Conservation (phyloP, 176 grass and related monocot species). For the Miscanthus lutarioriparius region DNA sequence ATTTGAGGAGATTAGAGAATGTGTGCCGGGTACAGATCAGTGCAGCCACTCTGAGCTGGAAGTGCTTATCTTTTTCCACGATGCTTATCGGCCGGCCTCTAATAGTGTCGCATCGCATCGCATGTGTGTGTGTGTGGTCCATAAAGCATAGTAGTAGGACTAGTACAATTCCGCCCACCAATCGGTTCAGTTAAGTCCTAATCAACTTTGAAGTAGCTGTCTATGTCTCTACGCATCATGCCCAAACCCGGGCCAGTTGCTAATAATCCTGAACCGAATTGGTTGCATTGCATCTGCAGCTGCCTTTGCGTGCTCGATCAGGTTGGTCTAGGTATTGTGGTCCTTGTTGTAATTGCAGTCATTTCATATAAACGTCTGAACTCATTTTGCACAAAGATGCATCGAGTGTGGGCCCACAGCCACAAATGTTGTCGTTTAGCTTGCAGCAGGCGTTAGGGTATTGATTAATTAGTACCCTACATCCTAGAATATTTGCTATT, state of each 20-base stretch:
- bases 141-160: not conserved
- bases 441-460: not conserved
- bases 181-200: constrained; percentile 27
- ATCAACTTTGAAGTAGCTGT: constrained; percentile 17
- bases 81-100: constrained; percentile 33
- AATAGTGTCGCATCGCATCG: not conserved
- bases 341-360: constrained; percentile 3
- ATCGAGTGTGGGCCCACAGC: not conserved
- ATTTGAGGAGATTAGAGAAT: constrained; percentile 16
- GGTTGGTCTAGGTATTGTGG: constrained; percentile 20
- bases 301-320: not conserved
- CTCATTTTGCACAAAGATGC: constrained; percentile 27
- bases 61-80: constrained; percentile 21
- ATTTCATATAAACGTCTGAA: constrained; percentile 29
- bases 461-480: not conserved
- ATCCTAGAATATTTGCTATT: not conserved
- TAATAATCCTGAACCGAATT: not conserved
- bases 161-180: not conserved
- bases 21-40: not conserved
- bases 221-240: not conserved
- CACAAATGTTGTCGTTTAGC: not conserved
- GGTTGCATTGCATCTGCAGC: not conserved
- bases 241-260: not conserved
- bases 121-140: constrained; percentile 34
- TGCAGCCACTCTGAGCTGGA: constrained; percentile 40